Percentiles rank a stretch among this genome's conserved stretches.
Conservation (phyloP, 2,329 filamentous ascomycete species). For the Cercospora sp. region DNA sequence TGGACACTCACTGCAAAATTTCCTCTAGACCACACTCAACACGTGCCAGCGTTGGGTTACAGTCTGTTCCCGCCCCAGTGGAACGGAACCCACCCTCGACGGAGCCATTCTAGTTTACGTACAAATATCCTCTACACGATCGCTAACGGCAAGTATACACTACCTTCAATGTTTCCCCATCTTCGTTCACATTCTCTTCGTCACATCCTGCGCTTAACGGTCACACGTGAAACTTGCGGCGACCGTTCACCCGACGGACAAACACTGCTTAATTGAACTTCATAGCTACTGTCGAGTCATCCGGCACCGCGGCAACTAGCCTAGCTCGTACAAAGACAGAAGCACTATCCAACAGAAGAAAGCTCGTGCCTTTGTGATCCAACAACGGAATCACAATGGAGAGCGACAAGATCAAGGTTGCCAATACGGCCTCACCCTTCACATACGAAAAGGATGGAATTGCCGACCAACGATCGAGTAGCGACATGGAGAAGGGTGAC, state of each 20-base stretch:
- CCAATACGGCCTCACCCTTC: slow-evolving; percentile 7
- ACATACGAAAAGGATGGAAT: slow-evolving; percentile 17
- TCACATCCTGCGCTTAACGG: slow-evolving; percentile 13
- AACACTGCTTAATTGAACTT: slow-evolving; percentile 10
- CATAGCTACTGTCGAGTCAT: background rate
- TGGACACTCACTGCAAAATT: slow-evolving; percentile 12
- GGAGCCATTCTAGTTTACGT: slow-evolving; percentile 8
- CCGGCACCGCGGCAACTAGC: background rate
- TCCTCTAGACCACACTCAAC: slow-evolving; percentile 17
- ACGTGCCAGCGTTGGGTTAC: slow-evolving; percentile 17
- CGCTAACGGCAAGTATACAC: slow-evolving; percentile 20
- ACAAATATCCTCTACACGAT: slow-evolving; percentile 6
- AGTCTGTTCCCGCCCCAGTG: slow-evolving; percentile 2
- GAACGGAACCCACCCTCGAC: background rate
- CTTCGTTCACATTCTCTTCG: slow-evolving; percentile 1
- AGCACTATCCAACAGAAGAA: background rate
- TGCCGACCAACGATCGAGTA: slow-evolving; percentile 16
- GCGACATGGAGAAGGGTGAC: slow-evolving; percentile 22
- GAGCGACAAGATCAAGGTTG: slow-evolving; percentile 20
- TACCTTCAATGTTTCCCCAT: background rate
- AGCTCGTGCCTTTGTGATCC: background rate
- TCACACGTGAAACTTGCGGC: slow-evolving; percentile 3
- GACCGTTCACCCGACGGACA: slow-evolving; percentile 7
- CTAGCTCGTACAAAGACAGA: background rate
- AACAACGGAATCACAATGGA: background rate